A percentile compares a stretch with the other conserved stretches of the same genome.
Evolutionary conservation across 768 basidiomycete genomes (phyloP).

Genomic region (Hemileccinum impolitum): DNA sequence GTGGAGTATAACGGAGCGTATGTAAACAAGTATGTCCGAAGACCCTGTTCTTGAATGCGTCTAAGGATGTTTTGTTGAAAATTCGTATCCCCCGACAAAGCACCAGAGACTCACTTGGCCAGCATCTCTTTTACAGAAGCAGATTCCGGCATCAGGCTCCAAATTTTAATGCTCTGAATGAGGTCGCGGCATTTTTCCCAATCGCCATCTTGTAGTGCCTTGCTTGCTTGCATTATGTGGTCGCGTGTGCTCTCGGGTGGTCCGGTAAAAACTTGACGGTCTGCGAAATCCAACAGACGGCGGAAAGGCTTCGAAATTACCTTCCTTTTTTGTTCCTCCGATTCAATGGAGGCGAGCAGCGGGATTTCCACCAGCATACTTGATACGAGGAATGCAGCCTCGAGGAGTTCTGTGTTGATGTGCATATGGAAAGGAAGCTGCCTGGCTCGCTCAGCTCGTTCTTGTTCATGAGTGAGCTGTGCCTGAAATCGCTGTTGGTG

Average conservation of each 20-base stretch:
- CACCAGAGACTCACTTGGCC: slow-evolving; percentile 58
- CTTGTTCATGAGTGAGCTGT: slow-evolving; percentile 87
- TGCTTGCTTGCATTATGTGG: slow-evolving; percentile 99
- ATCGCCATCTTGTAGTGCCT: slow-evolving; percentile 92
- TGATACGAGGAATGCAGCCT: slow-evolving; percentile 95
- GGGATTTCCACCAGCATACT: slow-evolving; percentile 99
- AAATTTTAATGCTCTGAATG: slow-evolving; percentile 95
- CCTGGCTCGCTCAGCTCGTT: slow-evolving; percentile 92
- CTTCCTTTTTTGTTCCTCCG: slow-evolving; percentile 91
- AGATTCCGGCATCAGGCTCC: slow-evolving; percentile 93
- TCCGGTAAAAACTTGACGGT: slow-evolving; percentile 95
- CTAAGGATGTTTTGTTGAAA: slow-evolving; percentile 38
- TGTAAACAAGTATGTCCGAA: slow-evolving; percentile 97
- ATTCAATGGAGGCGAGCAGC: slow-evolving; percentile 88
- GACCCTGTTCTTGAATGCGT: slow-evolving; percentile 96
- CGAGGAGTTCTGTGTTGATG: slow-evolving; percentile 96
- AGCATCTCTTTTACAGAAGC: slow-evolving; percentile 91
- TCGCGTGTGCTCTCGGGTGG: slow-evolving; percentile 98
- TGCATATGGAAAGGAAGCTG: slow-evolving; percentile 99
- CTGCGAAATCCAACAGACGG: slow-evolving; percentile 91
- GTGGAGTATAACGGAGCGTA: slow-evolving; percentile 89
- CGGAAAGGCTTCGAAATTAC: slow-evolving; percentile 96
- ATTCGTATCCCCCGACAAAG: background rate
- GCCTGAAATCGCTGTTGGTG: slow-evolving; percentile 87
- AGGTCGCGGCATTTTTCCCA: slow-evolving; percentile 96